phyloP scores from a whole-genome alignment of 345 rosid genomes.

The Hypericum perforatum region DNA sequence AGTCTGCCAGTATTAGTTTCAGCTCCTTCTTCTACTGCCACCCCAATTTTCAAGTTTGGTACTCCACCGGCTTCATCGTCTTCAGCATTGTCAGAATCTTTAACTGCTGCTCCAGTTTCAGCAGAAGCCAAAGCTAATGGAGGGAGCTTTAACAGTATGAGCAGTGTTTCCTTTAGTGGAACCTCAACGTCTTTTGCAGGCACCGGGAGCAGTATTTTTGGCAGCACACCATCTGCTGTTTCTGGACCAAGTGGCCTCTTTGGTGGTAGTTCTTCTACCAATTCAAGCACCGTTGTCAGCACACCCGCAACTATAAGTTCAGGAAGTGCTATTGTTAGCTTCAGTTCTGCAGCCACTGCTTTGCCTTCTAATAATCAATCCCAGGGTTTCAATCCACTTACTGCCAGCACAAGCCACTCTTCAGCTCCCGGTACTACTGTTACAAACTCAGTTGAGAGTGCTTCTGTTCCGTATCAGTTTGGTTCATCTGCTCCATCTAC shows the following conservation, averaged over 20 bases:
- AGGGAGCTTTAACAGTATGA: conserved; percentile 19
- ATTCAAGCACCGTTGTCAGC: too few relatives aligned
- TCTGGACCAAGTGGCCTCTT: too few relatives aligned
- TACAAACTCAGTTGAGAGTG: conserved; percentile 39
- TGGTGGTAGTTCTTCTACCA: too few relatives aligned
- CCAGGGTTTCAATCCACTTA: conserved; percentile 33
- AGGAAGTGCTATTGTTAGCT: conserved; percentile 32
- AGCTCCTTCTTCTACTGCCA: conserved; percentile 25
- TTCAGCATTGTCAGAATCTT: conserved; percentile 23
- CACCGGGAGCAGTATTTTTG: too few relatives aligned
- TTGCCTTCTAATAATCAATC: conserved; percentile 31
- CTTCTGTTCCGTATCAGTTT: conserved; percentile 29
- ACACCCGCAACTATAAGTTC: conserved; percentile 22
- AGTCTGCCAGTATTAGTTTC: conserved; percentile 22
- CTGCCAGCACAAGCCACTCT: conserved; percentile 28
- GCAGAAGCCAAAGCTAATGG: conserved; percentile 37
- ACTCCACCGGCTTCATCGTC: conserved; percentile 30
- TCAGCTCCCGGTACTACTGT: conserved; percentile 35
- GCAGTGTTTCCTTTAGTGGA: conserved; percentile 13
- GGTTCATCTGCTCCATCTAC: conserved; percentile 42
- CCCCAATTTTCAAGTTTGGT: conserved; percentile 35
- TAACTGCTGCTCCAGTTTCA: conserved; percentile 17
- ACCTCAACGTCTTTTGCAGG: too few relatives aligned
- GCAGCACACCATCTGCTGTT: too few relatives aligned
- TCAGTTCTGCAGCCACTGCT: conserved; percentile 32